Percentiles rank a stretch among this genome's conserved stretches.
phyloP scores from a whole-genome alignment of 306 rosid species.

The apple (Malus domestica) region ASM211411v1 NC_041800.1:706501-707000 shows the following conservation, averaged over 20 bases:
- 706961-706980: slow-evolving; percentile 76
- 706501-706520: too few relatives aligned
- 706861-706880: background rate
- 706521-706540: too few relatives aligned
- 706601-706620: too few relatives aligned
- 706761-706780: background rate
- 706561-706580: too few relatives aligned
- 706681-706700: too few relatives aligned
- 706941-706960: slow-evolving; percentile 84
- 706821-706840: background rate
- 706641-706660: background rate
- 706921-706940: slow-evolving; percentile 88
- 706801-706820: background rate
- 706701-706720: too few relatives aligned
- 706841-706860: background rate
- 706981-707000: slow-evolving; percentile 74
- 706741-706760: background rate
- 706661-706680: too few relatives aligned
- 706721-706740: background rate
- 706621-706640: background rate
- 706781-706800: background rate
- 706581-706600: background rate
- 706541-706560: too few relatives aligned
- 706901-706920: background rate
- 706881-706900: background rate